phyloP scores from a whole-genome alignment of 1,284 basidiomycete species.

The Microbotryum intermedium region DNA sequence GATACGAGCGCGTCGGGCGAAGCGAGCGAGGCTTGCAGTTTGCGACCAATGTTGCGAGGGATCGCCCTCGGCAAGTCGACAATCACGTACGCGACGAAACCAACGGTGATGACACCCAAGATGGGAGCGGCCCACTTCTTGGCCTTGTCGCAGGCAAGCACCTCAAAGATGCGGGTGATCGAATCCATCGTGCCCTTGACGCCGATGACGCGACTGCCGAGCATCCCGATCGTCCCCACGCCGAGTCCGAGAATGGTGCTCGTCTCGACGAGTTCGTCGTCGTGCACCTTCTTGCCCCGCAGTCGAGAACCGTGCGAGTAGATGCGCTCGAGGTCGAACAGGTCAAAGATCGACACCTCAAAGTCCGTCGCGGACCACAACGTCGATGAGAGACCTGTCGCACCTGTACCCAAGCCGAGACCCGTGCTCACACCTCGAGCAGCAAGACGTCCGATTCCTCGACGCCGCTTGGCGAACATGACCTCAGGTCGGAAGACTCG shows the following conservation, averaged over 20 bases:
- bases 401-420: slow-evolving; percentile 36
- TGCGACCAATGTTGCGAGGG: slow-evolving; percentile 81
- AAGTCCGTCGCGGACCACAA: slow-evolving; percentile 35
- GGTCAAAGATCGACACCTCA: slow-evolving; percentile 53
- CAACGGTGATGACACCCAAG: slow-evolving; percentile 62
- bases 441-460: slow-evolving; percentile 43
- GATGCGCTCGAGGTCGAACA: slow-evolving; percentile 81
- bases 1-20: slow-evolving; percentile 28
- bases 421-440: slow-evolving; percentile 31
- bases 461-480: slow-evolving; percentile 67
- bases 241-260: slow-evolving; percentile 67
- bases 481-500: slow-evolving; percentile 89
- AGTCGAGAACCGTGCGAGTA: slow-evolving; percentile 42
- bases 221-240: slow-evolving; percentile 78
- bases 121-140: slow-evolving; percentile 83
- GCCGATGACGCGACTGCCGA: slow-evolving; percentile 70
- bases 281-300: slow-evolving; percentile 39
- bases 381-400: not conserved
- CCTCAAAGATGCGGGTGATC: slow-evolving; percentile 60
- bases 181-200: slow-evolving; percentile 68
- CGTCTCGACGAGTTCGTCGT: slow-evolving; percentile 52
- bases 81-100: slow-evolving; percentile 72
- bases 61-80: slow-evolving; percentile 83
- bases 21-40: slow-evolving; percentile 49
- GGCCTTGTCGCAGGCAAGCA: slow-evolving; percentile 71